phyloP scores from a whole-genome alignment of 164 flowering plant species.

The Nymphaea colorata region DNA sequence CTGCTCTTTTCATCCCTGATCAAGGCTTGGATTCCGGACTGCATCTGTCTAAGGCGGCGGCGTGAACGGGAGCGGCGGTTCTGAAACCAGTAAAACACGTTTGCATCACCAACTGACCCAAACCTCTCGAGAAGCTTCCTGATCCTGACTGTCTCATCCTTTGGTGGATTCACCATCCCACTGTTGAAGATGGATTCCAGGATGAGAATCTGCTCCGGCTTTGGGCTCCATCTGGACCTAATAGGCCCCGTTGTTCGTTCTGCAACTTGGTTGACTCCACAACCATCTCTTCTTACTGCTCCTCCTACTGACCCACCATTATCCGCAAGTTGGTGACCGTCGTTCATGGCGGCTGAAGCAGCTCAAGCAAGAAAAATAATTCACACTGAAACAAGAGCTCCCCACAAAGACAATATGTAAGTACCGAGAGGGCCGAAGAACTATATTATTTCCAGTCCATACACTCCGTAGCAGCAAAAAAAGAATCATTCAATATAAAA shows the following conservation, averaged over 20 bases:
- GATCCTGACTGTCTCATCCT: constrained; percentile 77
- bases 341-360: background rate
- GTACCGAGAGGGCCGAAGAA: background rate
- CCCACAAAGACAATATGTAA: background rate
- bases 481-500: no score
- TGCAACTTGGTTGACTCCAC: background rate
- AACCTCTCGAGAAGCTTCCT: constrained; percentile 70
- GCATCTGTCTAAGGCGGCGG: constrained; percentile 3
- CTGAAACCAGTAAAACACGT: constrained; percentile 98
- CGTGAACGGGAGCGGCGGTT: constrained; percentile 12
- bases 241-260: constrained; percentile 29
- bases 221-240: constrained; percentile 94
- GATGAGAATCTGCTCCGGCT: constrained; percentile 88
- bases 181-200: constrained; percentile 96
- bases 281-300: background rate
- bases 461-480: no score
- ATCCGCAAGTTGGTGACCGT: background rate
- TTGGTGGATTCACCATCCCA: constrained; percentile 97
- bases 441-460: no score
- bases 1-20: background rate
- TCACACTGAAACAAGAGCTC: background rate
- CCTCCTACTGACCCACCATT: background rate
- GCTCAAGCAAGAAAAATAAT: background rate
- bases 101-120: constrained; percentile 88
- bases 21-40: background rate